Percentiles rank a stretch among this genome's conserved stretches.
Conservation (phyloP, 495 filamentous ascomycete genomes). For the Neurospora africana region DNA sequence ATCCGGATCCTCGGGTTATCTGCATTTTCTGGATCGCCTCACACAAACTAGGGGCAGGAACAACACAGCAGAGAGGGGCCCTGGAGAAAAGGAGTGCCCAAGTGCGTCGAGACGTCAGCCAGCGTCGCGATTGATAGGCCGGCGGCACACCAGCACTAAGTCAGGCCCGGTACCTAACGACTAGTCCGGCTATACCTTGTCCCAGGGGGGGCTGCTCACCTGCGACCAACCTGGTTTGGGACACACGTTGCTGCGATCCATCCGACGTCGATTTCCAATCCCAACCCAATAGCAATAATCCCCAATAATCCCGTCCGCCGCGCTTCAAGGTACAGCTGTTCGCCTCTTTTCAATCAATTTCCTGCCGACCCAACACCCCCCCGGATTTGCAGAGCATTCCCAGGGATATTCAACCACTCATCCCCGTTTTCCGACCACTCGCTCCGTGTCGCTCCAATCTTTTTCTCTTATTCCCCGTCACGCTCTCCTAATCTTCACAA, state of each 20-base stretch:
- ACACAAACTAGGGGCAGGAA: not conserved
- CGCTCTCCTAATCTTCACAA: conserved; percentile 1
- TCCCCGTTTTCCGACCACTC: not conserved
- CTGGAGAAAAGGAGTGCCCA: not conserved
- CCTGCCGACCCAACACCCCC: conserved; percentile 9
- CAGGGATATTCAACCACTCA: conserved; percentile 1
- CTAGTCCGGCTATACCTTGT: not conserved
- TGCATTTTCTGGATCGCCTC: not conserved
- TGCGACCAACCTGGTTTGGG: not conserved
- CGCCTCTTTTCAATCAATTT: conserved; percentile 6
- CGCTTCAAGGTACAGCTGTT: conserved; percentile 1
- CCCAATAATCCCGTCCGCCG: not conserved
- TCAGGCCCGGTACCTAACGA: not conserved
- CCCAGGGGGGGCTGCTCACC: not conserved
- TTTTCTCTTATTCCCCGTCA: conserved; percentile 2
- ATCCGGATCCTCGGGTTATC: not conserved
- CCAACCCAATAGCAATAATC: not conserved
- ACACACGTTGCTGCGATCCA: not conserved
- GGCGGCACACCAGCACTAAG: not conserved
- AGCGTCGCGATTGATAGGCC: not conserved
- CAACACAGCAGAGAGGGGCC: not conserved
- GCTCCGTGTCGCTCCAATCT: conserved; percentile 1
- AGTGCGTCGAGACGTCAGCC: not conserved
- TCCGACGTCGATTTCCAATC: not conserved
- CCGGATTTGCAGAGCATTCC: conserved; percentile 12